phyloP scores from a whole-genome alignment of 495 filamentous ascomycete species.

The Cercophora newfieldiana region DNA sequence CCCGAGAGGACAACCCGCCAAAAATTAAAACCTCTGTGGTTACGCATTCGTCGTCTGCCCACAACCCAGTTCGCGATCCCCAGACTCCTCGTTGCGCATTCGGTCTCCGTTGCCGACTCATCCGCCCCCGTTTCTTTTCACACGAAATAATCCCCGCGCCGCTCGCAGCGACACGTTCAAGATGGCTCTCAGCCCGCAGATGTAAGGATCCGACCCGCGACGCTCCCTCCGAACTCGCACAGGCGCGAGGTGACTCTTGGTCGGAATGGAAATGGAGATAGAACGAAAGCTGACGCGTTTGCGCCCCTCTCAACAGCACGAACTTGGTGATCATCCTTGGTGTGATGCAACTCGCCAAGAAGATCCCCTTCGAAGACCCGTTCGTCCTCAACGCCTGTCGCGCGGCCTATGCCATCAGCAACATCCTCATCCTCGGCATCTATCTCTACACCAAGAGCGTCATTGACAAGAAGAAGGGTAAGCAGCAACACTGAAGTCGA shows the following conservation, averaged over 20 bases:
- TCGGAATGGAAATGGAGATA: background rate
- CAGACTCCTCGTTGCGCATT: background rate
- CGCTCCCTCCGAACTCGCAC: background rate
- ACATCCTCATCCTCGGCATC: constrained; percentile 79
- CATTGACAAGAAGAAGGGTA: constrained; percentile 96
- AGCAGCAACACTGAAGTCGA: constrained; percentile 18
- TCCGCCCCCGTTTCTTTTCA: background rate
- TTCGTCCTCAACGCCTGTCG: constrained; percentile 81
- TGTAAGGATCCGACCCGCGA: constrained; percentile 41
- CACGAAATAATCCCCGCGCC: background rate
- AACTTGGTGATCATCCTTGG: constrained; percentile 93
- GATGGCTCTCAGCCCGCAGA: constrained; percentile 55
- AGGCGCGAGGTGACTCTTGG: background rate
- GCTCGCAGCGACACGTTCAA: constrained; percentile 23
- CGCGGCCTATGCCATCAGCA: constrained; percentile 79
- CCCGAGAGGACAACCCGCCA: constrained; percentile 1
- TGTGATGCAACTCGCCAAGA: constrained; percentile 98
- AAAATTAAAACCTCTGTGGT: constrained; percentile 7
- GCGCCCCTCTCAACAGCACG: constrained; percentile 55
- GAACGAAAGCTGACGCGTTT: constrained; percentile 22
- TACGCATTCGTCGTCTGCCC: background rate
- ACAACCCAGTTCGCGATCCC: background rate
- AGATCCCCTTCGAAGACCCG: constrained; percentile 91
- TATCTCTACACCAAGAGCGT: constrained; percentile 78
- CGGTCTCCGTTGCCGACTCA: background rate